A percentile compares a stretch with the other conserved stretches of the same genome.
phyloP scores from a whole-genome alignment of 305 asterid genomes.

The Coffea humblotiana region DNA sequence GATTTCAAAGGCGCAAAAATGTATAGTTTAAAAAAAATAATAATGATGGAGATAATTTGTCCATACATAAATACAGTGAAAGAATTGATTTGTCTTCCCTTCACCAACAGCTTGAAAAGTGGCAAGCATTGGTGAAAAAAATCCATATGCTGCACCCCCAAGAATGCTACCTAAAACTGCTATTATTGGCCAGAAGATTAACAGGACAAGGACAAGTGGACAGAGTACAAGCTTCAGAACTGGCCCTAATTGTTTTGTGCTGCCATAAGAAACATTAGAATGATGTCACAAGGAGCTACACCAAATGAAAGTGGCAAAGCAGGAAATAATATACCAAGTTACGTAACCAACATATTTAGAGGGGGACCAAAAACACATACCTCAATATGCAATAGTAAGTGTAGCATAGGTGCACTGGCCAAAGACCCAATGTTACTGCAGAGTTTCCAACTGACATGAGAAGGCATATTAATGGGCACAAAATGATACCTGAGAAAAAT shows the following conservation, averaged over 20 bases:
- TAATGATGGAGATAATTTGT: slow-evolving; percentile 5
- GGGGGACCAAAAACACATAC: slow-evolving; percentile 32
- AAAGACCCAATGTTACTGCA: slow-evolving; percentile 66
- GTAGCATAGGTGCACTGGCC: slow-evolving; percentile 70
- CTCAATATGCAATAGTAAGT: slow-evolving; percentile 75
- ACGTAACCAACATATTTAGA: neutral
- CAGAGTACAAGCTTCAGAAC: slow-evolving; percentile 62
- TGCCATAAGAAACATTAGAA: slow-evolving; percentile 32
- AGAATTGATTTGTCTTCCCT: slow-evolving; percentile 58
- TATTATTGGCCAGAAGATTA: slow-evolving; percentile 60
- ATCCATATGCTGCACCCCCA: slow-evolving; percentile 77
- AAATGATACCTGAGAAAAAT: slow-evolving; percentile 56
- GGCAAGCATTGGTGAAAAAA: slow-evolving; percentile 75
- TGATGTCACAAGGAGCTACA: slow-evolving; percentile 6
- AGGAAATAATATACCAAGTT: neutral
- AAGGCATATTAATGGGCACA: slow-evolving; percentile 69
- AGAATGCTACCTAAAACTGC: slow-evolving; percentile 54
- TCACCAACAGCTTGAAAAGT: slow-evolving; percentile 83
- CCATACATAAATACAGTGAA: slow-evolving; percentile 72
- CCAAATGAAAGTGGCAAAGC: neutral
- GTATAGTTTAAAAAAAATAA: neutral
- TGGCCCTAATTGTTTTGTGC: slow-evolving; percentile 78
- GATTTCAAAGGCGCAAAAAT: slow-evolving; percentile 24
- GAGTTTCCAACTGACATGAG: slow-evolving; percentile 53
- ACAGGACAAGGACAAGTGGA: slow-evolving; percentile 41